Percentiles rank a stretch among this genome's conserved stretches.
phyloP scores from a whole-genome alignment of 1,284 basidiomycete genomes.

The Trichosporon coremiiforme region DNA sequence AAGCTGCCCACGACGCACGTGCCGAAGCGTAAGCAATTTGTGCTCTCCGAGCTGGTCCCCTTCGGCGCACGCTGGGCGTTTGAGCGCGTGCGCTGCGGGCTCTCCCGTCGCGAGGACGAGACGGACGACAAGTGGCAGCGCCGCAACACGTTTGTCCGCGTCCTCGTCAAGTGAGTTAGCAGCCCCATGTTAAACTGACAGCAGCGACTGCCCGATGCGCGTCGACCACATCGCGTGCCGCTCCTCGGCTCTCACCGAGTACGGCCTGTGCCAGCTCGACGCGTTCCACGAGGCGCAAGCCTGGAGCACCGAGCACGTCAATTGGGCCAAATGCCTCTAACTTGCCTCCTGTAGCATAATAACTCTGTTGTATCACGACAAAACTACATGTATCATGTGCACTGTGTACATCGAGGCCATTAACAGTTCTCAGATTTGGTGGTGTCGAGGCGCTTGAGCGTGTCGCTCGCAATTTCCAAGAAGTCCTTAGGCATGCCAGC shows the following conservation, averaged over 20 bases:
- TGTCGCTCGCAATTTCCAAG: constrained; percentile 40
- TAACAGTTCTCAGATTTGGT: neutral
- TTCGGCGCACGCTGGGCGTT: constrained; percentile 49
- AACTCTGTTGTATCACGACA: neutral
- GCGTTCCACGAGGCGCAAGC: constrained; percentile 70
- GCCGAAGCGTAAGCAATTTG: constrained; percentile 39
- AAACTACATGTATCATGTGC: neutral
- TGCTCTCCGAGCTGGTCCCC: constrained; percentile 44
- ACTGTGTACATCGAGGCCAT: neutral
- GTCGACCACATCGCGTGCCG: constrained; percentile 59
- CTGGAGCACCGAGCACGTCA: constrained; percentile 67
- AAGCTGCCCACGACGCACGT: constrained; percentile 21
- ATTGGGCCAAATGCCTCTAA: constrained; percentile 41
- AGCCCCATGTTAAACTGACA: constrained; percentile 1
- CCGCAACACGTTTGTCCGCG: constrained; percentile 44
- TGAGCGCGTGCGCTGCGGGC: constrained; percentile 47
- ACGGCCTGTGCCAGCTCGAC: constrained; percentile 67
- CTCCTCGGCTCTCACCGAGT: constrained; percentile 62
- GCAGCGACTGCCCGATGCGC: constrained; percentile 38
- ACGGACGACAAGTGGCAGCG: constrained; percentile 28
- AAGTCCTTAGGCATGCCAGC: constrained; percentile 74
- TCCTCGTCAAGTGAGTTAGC: constrained; percentile 50
- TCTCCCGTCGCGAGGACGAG: constrained; percentile 40
- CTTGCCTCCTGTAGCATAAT: neutral
- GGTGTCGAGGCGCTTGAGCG: constrained; percentile 30